Evolutionary conservation across 2,329 filamentous ascomycete species (phyloP), one percentile per base, ranked within the genome.

Genomic region (Penicillium brasilianum): DNA sequence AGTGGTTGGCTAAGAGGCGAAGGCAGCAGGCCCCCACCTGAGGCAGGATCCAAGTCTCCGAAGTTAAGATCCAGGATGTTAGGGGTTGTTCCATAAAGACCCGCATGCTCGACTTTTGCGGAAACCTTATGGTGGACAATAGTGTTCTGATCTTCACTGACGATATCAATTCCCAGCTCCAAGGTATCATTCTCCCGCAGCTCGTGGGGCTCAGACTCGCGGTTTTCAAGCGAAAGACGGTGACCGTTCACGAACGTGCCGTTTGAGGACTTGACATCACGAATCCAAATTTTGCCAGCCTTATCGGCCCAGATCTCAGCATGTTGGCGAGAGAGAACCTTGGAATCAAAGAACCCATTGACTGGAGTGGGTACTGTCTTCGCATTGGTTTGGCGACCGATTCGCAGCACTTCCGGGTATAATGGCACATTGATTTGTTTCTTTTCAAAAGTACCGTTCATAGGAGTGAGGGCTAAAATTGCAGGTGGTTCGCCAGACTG

Each of bases 81-180:
- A 69, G 86, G 91, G 11, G 89, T 85, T 6, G 69, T 69, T 48
- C 85, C 88, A 65, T 93, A 86, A 66, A 94, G 90, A 7, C 95
- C 95, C 41, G 95, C 93, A 79, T 97, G 92, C 76, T 99, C 95
- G 58, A 99, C 93, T 75, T 96, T 96, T 58, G 95, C 93, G 20
- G 94, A 93, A 51, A 99, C 95, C 75, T 99, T 99, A 81, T 98
- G 95, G 74, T 99, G 95, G 14, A 99, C 93, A 30, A 99, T 93
- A 0, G 93, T 97, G 80, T 97, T 98, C 76, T 98, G 94, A 75
- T 99, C 95, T 76, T 99, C 95, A 77, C 92, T 97, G 55, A 99
- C 94, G 72, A 99, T 99, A 74, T 99, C 95, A 71, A 99, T 99
- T 58, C 95, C 95, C 37, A 99, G 84, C 74, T 99, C 95, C 56